Base-by-base conservation (phyloP, 352 stramenopile species). In the Plasmopara viticola region DNA sequence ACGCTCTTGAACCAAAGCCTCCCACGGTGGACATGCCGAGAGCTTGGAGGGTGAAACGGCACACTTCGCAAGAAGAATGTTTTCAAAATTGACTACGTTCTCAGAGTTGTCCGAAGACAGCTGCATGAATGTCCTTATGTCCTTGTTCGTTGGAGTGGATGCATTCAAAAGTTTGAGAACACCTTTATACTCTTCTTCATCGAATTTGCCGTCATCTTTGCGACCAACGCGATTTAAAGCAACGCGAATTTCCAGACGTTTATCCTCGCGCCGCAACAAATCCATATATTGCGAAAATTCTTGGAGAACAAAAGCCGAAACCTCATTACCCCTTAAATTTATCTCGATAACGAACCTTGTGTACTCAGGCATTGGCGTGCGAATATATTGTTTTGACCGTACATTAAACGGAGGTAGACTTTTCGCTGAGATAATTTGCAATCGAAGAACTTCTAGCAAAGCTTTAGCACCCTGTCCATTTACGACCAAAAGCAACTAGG, bases 131-230 rank as follows among this genome's bases (percentile, higher is more conserved):
- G 73, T 55, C 14, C 64, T 68, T 1, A 88, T 65, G 29, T 92
- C 82, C 51, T 90, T 92, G 48, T 87, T 87, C 44, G 64, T 89
- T 6, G 83, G 80, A 30, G 87, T 82, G 2, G 70, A 66, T 5
- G 78, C 66, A 4, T 74, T 87, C n/a, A 89, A 41, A 2, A 93
- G 64, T 53, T 91, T 93, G 9, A 91, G 48, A n/a, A 89, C 77
- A 2, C 69, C 68, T 46, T 78, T 86, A 43, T 89, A 84, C 33
- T 93, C 80, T 34, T 88, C 78, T 43, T 90, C 78, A 41, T 90
- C 83, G 9, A 93, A 72, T 12, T 64, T 52, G 9, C 78, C 80
- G 0, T 62, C 51, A 2, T 18, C 64, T 35, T 86, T 86, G 9
- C 74, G 72, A 44, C 90, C 80, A 47, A 91, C 76, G n/a, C 84